phyloP scores from a whole-genome alignment of 1,284 basidiomycete species.

The Moniliophthora roreri region DNA sequence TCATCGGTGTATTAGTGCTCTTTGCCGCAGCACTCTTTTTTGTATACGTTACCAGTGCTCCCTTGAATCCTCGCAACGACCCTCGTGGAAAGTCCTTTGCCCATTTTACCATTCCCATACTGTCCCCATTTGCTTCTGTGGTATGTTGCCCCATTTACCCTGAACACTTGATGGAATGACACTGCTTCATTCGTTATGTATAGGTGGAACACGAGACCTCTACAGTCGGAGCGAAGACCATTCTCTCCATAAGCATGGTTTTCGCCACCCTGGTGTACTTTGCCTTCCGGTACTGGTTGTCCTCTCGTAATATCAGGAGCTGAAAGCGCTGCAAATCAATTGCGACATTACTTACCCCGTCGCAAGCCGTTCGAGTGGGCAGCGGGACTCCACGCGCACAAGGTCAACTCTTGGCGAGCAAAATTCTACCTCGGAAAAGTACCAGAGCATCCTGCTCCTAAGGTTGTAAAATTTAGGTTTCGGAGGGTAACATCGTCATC shows the following conservation, averaged over 20 bases:
- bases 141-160: constrained; percentile 29
- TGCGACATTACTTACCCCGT: no score
- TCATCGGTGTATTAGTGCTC: constrained; percentile 37
- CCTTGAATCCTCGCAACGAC: constrained; percentile 24
- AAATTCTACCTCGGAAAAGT: no score
- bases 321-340: background rate
- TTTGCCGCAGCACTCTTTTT: constrained; percentile 40
- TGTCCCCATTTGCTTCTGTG: constrained; percentile 69
- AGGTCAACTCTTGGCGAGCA: no score
- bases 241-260: constrained; percentile 37
- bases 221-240: constrained; percentile 44
- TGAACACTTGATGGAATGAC: background rate
- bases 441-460: no score
- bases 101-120: constrained; percentile 68
- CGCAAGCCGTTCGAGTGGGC: no score
- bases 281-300: constrained; percentile 34
- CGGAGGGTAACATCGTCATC: no score
- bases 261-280: constrained; percentile 39
- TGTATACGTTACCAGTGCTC: constrained; percentile 41
- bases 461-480: no score
- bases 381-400: no score
- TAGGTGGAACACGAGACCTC: constrained; percentile 67
- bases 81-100: constrained; percentile 34
- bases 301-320: background rate
- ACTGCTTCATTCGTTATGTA: background rate